Evolutionary conservation across 2,329 filamentous ascomycete genomes (phyloP).

Genomic region (Rhynchosporium agropyri): DNA sequence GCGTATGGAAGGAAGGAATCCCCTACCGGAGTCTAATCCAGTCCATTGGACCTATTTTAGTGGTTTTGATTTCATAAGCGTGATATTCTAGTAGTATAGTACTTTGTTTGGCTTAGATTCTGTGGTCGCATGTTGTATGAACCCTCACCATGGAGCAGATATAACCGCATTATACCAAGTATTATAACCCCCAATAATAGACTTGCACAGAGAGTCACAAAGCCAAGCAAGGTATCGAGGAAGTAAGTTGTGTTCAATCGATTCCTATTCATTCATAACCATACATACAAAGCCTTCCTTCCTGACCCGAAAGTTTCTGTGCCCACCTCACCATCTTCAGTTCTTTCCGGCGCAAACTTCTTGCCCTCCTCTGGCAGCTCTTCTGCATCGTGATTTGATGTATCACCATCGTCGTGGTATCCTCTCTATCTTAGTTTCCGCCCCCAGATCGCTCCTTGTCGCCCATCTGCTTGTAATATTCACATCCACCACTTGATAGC

Average conservation of each 20-base stretch:
- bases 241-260: neutral
- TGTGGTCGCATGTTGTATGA: no score
- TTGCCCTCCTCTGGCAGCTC: neutral
- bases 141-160: no score
- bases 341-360: neutral
- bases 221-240: neutral
- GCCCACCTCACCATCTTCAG: neutral
- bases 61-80: no score
- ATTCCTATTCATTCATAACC: slow-evolving; percentile 23
- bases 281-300: slow-evolving; percentile 25
- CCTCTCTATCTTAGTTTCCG: neutral
- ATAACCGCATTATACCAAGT: no score
- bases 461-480: neutral
- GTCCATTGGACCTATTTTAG: no score
- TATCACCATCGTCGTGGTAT: slow-evolving; percentile 7
- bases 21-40: no score
- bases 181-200: neutral
- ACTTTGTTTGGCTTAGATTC: no score
- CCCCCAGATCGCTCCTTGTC: neutral
- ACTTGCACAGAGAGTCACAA: neutral
- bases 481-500: neutral
- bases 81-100: no score
- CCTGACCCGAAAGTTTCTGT: neutral
- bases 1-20: no score
- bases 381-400: neutral